phyloP scores from a whole-genome alignment of 2,329 filamentous ascomycete genomes.

The Penicillium capsulatum region DNA sequence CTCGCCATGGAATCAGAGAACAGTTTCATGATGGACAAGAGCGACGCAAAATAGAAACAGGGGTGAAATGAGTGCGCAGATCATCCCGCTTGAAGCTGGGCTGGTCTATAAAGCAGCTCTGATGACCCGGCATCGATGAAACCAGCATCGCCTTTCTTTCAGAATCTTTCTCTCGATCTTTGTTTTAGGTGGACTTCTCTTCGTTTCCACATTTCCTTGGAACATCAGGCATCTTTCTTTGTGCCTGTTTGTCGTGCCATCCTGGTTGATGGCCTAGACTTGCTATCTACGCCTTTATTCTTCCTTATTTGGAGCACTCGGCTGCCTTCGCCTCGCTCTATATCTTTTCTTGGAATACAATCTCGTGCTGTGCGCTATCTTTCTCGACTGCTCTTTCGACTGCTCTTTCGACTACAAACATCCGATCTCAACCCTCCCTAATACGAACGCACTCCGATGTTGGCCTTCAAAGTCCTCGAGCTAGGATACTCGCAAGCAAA shows the following conservation, averaged over 20 bases:
- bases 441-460: neutral
- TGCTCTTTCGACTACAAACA: neutral
- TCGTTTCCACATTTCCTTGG: constrained; percentile 8
- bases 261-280: constrained; percentile 14
- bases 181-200: constrained; percentile 9
- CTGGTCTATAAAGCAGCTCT: constrained; percentile 14
- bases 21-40: constrained; percentile 16
- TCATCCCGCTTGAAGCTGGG: neutral
- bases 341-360: no score
- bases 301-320: neutral
- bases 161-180: constrained; percentile 5
- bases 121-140: neutral
- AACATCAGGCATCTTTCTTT: constrained; percentile 6
- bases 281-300: neutral
- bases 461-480: constrained; percentile 29
- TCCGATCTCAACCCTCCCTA: no score
- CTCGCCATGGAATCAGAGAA: constrained; percentile 7
- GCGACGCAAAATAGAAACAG: constrained; percentile 13
- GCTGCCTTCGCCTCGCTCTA: no score
- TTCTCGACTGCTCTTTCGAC: no score
- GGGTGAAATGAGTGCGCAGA: neutral
- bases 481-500: constrained; percentile 29
- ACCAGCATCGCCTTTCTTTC: constrained; percentile 8
- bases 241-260: constrained; percentile 8
- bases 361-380: neutral